These are phyloP conservation scores for Deinandra increscens DNA, from an alignment of 129 eudicot species.

Conservation along the genomic window DNA sequence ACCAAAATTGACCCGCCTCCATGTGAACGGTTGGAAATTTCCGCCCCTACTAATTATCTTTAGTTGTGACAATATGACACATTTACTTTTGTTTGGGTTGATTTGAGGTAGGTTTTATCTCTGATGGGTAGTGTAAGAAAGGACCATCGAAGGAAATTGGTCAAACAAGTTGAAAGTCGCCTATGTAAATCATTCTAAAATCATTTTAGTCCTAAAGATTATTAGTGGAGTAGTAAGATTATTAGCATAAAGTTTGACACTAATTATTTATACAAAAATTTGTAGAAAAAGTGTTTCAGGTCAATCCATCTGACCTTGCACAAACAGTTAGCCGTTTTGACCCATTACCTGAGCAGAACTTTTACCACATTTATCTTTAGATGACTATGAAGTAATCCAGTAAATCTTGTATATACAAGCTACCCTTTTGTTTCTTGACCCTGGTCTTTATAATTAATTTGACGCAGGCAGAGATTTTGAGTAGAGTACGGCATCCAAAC, in stretches of 20 bases:
- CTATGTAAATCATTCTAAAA: neutral
- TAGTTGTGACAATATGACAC: neutral
- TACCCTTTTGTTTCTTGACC: constrained; percentile 19
- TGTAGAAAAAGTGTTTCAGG: constrained; percentile 4
- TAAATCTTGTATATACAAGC: constrained; percentile 5
- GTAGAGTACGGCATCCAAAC: constrained; percentile 87
- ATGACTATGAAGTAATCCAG: neutral
- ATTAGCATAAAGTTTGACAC: too few species aligned
- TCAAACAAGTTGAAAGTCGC: neutral
- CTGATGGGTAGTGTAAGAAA: neutral
- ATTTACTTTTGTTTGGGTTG: neutral
- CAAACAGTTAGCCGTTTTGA: neutral
- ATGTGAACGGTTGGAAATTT: neutral
- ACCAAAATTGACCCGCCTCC: neutral
- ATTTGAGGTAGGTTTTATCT: neutral
- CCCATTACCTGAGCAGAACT: neutral
- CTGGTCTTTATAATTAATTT: constrained; percentile 19
- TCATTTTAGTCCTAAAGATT: neutral
- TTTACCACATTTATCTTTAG: neutral
- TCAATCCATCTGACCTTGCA: neutral
- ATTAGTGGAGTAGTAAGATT: neutral
- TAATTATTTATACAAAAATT: neutral
- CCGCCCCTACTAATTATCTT: neutral
- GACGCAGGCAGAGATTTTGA: constrained; percentile 58
- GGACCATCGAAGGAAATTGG: neutral